Evolutionary conservation across 345 rosid genomes (phyloP).

Genomic region (Leavenworthia alabamica): DNA sequence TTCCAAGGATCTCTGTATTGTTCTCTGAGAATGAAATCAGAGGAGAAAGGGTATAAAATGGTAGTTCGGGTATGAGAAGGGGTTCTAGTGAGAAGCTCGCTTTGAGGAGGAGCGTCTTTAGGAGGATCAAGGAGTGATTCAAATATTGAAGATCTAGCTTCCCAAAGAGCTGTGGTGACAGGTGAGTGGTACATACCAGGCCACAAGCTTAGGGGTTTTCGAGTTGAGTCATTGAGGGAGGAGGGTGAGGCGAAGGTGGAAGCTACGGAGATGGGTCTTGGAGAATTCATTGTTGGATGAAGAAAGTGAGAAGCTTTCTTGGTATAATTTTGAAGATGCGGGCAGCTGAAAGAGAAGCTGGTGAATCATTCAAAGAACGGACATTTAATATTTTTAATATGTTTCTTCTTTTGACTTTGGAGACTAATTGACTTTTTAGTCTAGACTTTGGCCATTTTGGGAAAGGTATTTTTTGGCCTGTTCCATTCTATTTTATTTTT

Average conservation of each 20-base stretch:
- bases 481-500: too few species aligned
- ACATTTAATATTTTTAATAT: too few species aligned
- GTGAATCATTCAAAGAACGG: slow-evolving; percentile 23
- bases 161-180: slow-evolving; percentile 75
- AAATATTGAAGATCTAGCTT: slow-evolving; percentile 62
- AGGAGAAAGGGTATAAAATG: slow-evolving; percentile 58
- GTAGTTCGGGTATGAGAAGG: slow-evolving; percentile 65
- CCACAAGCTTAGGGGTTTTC: slow-evolving; percentile 76
- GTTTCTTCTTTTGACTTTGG: too few species aligned
- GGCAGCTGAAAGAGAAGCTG: slow-evolving; percentile 6
- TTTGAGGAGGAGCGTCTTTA: slow-evolving; percentile 74
- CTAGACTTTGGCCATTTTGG: too few species aligned
- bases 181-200: slow-evolving; percentile 91
- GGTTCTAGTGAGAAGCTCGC: slow-evolving; percentile 52
- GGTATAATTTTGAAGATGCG: neutral
- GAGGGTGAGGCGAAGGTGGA: slow-evolving; percentile 59
- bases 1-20: slow-evolving; percentile 91
- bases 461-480: too few species aligned
- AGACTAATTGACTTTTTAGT: too few species aligned
- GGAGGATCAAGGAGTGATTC: slow-evolving; percentile 75
- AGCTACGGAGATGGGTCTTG: slow-evolving; percentile 47
- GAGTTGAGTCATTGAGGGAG: slow-evolving; percentile 20
- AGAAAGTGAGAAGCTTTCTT: neutral
- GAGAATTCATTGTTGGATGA: slow-evolving; percentile 26
- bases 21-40: slow-evolving; percentile 62